Base-by-base conservation (phyloP, 1,139 yeast species). In the Suhomyces wounanorum region DNA sequence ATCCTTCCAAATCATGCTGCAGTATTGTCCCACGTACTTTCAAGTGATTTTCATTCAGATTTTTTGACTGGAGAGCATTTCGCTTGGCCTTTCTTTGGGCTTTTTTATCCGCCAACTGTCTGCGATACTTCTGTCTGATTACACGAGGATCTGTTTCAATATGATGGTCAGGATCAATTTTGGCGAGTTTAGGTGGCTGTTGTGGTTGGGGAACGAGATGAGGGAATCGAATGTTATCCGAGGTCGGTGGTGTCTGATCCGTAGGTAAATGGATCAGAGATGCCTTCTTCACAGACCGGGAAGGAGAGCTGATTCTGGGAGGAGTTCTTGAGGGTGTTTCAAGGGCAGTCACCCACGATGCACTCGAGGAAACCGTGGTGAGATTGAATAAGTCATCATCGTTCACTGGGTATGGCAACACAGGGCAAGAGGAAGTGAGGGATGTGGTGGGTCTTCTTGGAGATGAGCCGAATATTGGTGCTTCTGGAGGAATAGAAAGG, bases 391-490 rank as follows among this genome's bases (percentile, higher is more conserved):
- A 38, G 4, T 18, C 36, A 14, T 44, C 44, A 26, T 50, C 52
- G 28, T 40, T 44, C 13, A 47, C 17, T 1, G 52, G 52, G 16
- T 50, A 50, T 2, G 52, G 50, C 31, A 37, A 30, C 13, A 13
- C 13, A 21, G 30, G 39, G 21, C 11, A 23, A n/a, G 42, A 40
- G 30, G 42, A 8, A 3, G 13, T 16, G 3, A 18, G n/a, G 3
- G 11, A 16, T 13, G 42, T 14, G 11, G 43, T 21, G 1, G 35
- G 33, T 16, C 40, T 23, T 39, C 44, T 25, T 1, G 46, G 50
- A 17, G 50, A 42, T 8, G 50, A 47, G 9, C 50, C 47, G 41
- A 44, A 38, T 26, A 37, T 40, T 17, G 45, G 49, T 10, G 44
- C 44, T 13, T 46, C 50, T n/a, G 49, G 48, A 21, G 44, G 45